Evolutionary conservation across 164 flowering plant species (phyloP), one percentile per base, ranked within the genome.

Genomic region (Macadamia integrifolia): DNA sequence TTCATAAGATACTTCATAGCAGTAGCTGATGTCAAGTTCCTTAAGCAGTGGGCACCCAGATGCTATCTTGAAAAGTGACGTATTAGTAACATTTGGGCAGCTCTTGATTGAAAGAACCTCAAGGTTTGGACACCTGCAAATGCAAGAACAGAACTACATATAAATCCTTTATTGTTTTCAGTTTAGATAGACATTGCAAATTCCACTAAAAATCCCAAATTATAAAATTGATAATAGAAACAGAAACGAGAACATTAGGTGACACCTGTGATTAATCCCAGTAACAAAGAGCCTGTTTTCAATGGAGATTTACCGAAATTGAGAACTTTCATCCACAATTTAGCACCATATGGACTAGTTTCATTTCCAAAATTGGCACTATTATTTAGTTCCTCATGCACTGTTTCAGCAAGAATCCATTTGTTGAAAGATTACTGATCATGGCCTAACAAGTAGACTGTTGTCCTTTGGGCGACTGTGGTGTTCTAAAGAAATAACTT

Each of bases 11-110:
- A 93, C 75, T 71, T 89, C 90, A 67, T 89, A 80, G 78, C 94
- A 93, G 72, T 77, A 87, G 81, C 98, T 93, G 44, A 89, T 80
- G 64, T 93, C 94, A 11, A 91, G 84, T 68, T 88, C 97, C 48
- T 30, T 69, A 18, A 93, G 88, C 76, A 80, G 69, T 40, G 78
- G 74, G 67, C 97, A 91, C 3, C 69, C 66, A 5, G 71, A 72
- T 14, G 97, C 92, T 44, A 93, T 73, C 58, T 75, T 79, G 43
- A 74, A 48, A 69, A 93, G 81, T 9, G 83, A 78, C 50, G 64
- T 66, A 76, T 91, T 87, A 2, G 91, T 86, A 30, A 91, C 94
- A 74, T 82, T 84, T 15, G 84, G 89, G 71, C 86, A 78, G 80
- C 88, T 88, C 80, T 80, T 85, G 58, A 91, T 85, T 17, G 91